Base-by-base conservation (phyloP, 441 rosid species). In the Pelargonium fulgidum region DNA sequence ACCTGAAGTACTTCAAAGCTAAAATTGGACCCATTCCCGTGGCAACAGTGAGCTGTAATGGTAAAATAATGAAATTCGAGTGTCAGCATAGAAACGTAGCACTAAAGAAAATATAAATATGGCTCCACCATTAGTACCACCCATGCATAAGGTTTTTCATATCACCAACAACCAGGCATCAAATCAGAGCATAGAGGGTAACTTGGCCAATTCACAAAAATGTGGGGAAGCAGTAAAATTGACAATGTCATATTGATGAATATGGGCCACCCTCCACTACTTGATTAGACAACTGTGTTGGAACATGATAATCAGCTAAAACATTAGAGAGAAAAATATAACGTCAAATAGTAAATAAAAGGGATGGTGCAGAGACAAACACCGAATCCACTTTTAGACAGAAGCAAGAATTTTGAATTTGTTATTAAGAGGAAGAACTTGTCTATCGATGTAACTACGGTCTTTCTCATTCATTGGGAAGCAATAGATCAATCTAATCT, bases 1-100 rank as follows among this genome's bases (percentile, higher is more conserved):
- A 92, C 44, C 96, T 85, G 80, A 80, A 88, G 75, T 89, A 89
- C 86, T 95, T 95, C 44, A 92, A 69, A n/a, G 99, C 97, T 64
- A 88, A 70, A 19, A 91, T 84, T 0, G 99, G 99, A 42, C 98
- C 97, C 91, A 91, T 89, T 59, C 98, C 99, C 13, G 89, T 95
- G 12, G 80, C 96, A 20, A 92, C 92, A 66, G 88, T 90, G 22
- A 92, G 90, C 99, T 95, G 89, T 84, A 81, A 79, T 13, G 26
- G 42, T 54, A 47, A 2, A 63, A 20, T 16, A 77, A 8, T 12
- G 29, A 22, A 16, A 14, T 17, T 52, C 48, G 11, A 63, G 22
- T 29, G 65, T 73, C 59, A 73, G 64, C 24, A 12, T 33, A 45
- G 7, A 64, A 44, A 12, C 16, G 19, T 7, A 1, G 65, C 42